A percentile compares a stretch with the other conserved stretches of the same genome.
phyloP scores from a whole-genome alignment of 352 stramenopile species.

The Nannochloropsis limnetica region DNA sequence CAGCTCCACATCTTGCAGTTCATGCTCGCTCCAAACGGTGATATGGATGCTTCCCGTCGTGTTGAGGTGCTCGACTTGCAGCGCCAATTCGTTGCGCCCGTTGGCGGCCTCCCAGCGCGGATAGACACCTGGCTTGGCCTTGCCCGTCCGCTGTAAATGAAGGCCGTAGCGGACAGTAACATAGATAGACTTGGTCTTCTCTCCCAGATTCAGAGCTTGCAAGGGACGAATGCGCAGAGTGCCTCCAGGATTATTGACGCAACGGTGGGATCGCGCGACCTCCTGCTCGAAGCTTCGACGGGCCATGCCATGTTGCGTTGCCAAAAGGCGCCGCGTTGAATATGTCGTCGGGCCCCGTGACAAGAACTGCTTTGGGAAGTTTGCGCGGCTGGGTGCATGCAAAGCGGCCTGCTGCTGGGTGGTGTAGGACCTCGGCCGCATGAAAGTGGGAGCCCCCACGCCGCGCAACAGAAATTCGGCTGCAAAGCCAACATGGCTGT shows the following conservation, averaged over 20 bases:
- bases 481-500: neutral
- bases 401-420: neutral
- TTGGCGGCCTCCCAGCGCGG: neutral
- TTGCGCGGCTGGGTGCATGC: neutral
- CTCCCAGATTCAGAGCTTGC: constrained; percentile 15
- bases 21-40: constrained; percentile 35
- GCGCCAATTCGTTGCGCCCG: neutral
- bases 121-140: neutral
- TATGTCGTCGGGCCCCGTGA: neutral
- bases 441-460: neutral
- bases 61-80: constrained; percentile 37
- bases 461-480: neutral
- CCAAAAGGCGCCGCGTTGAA: constrained; percentile 2
- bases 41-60: constrained; percentile 38
- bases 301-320: constrained; percentile 7
- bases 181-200: neutral
- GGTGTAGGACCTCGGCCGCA: neutral
- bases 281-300: constrained; percentile 32
- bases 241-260: constrained; percentile 9
- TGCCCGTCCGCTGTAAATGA: neutral
- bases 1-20: constrained; percentile 28
- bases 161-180: constrained; percentile 9
- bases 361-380: neutral
- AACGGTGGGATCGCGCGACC: neutral
- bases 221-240: constrained; percentile 17